Percentiles rank a stretch among this genome's conserved stretches.
Evolutionary conservation across 2,329 filamentous ascomycete genomes (phyloP).

Genomic region (Fusarium sp.): DNA sequence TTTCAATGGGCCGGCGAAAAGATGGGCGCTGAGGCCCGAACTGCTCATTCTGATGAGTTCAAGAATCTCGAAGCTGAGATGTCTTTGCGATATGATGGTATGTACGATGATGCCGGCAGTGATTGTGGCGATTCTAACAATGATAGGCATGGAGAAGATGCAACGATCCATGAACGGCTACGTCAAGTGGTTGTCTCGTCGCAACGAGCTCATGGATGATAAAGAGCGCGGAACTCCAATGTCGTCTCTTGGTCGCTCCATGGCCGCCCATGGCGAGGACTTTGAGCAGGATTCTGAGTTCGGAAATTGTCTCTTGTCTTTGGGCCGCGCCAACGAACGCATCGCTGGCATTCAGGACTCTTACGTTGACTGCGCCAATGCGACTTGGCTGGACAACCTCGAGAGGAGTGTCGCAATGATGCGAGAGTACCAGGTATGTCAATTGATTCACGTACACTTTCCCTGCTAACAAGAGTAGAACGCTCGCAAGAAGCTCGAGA

Average conservation of each 20-base stretch:
- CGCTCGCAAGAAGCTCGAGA: constrained; percentile 94
- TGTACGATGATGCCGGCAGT: constrained; percentile 37
- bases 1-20: constrained; percentile 98
- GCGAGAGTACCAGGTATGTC: constrained; percentile 92
- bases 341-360: constrained; percentile 87
- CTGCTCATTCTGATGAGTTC: constrained; percentile 89
- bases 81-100: constrained; percentile 88
- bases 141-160: constrained; percentile 85
- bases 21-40: constrained; percentile 93
- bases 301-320: constrained; percentile 83
- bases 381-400: constrained; percentile 90
- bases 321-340: constrained; percentile 87
- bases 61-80: constrained; percentile 91
- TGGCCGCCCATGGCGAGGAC: constrained; percentile 91
- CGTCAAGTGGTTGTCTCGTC: constrained; percentile 87
- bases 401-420: constrained; percentile 92
- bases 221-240: constrained; percentile 88
- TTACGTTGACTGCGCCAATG: constrained; percentile 81
- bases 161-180: constrained; percentile 88
- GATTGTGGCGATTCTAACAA: constrained; percentile 17
- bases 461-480: constrained; percentile 59
- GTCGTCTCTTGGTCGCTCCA: constrained; percentile 82
- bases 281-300: constrained; percentile 93
- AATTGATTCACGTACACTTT: not conserved
- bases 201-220: constrained; percentile 82